Evolutionary conservation across 257 asterid genomes (phyloP).

Genomic region (Phtheirospermum japonicum): DNA sequence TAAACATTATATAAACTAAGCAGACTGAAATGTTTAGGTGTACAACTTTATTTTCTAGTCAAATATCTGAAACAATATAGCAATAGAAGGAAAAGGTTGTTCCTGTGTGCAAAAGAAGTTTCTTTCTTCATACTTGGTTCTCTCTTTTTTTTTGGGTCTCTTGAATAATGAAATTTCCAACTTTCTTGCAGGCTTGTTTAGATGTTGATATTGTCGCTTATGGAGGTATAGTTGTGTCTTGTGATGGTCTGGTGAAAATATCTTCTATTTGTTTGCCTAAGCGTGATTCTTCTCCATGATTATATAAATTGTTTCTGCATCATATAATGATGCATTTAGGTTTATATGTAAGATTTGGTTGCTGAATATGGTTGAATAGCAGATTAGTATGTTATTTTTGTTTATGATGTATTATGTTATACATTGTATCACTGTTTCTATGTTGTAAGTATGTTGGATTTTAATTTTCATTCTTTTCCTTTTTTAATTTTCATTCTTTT

Average conservation of each 20-base stretch:
- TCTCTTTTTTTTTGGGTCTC: slow-evolving; percentile 1
- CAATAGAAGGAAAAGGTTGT: background rate
- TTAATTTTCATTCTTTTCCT: background rate
- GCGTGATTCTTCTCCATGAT: slow-evolving; percentile 10
- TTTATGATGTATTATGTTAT: too few relatives aligned
- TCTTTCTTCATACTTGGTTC: background rate
- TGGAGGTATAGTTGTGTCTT: slow-evolving; percentile 65
- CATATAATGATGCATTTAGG: slow-evolving; percentile 9
- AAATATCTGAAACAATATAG: background rate
- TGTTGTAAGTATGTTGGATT: background rate
- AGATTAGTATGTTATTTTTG: background rate
- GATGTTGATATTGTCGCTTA: slow-evolving; percentile 90
- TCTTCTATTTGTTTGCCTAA: slow-evolving; percentile 24
- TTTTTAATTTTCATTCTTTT: background rate
- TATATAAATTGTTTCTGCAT: slow-evolving; percentile 18
- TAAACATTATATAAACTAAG: background rate
- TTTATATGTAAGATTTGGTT: too few relatives aligned
- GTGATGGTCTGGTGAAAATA: slow-evolving; percentile 14
- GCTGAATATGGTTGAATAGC: background rate
- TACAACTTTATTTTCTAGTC: background rate
- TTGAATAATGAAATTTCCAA: slow-evolving; percentile 14
- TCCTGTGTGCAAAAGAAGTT: slow-evolving; percentile 1
- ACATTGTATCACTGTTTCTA: background rate
- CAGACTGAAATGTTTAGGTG: slow-evolving; percentile 12
- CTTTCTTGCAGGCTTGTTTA: slow-evolving; percentile 61